phyloP scores from a whole-genome alignment of 176 grass and related monocot species.

The Pharus latifolius region DNA sequence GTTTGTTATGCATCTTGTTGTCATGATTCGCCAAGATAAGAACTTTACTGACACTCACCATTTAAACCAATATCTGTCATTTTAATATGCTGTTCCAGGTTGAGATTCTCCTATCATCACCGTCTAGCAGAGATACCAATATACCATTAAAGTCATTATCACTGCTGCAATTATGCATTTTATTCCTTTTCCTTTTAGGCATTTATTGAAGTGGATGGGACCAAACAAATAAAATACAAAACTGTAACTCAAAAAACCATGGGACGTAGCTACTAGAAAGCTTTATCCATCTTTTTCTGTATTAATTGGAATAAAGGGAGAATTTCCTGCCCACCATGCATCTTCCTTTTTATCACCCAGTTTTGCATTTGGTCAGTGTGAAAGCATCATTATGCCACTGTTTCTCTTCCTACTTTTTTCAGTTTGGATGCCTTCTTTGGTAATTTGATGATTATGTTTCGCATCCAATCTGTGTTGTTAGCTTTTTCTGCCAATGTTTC shows the following conservation, averaged over 20 bases:
- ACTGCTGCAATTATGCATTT: slow-evolving; percentile 32
- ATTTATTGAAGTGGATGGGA: slow-evolving; percentile 33
- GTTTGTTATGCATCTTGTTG: slow-evolving; percentile 30
- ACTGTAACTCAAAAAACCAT: slow-evolving; percentile 12
- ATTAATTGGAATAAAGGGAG: slow-evolving; percentile 40
- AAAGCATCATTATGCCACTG: slow-evolving; percentile 31
- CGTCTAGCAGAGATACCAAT: slow-evolving; percentile 31
- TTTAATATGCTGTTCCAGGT: slow-evolving; percentile 47
- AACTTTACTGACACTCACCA: slow-evolving; percentile 27
- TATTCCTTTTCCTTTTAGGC: slow-evolving; percentile 32
- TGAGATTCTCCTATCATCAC: slow-evolving; percentile 55
- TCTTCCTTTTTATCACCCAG: slow-evolving; percentile 25
- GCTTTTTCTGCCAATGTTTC: slow-evolving; percentile 20
- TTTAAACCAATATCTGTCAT: slow-evolving; percentile 38
- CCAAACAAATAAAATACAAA: slow-evolving; percentile 24
- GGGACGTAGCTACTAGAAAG: slow-evolving; percentile 43
- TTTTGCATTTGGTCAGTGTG: slow-evolving; percentile 27
- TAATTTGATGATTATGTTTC: slow-evolving; percentile 11
- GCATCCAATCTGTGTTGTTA: slow-evolving; percentile 18
- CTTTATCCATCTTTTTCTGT: slow-evolving; percentile 18
- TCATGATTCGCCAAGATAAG: slow-evolving; percentile 53
- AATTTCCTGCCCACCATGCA: slow-evolving; percentile 49
- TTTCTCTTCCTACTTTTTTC: slow-evolving; percentile 41
- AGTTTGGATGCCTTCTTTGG: slow-evolving; percentile 23
- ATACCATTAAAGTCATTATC: slow-evolving; percentile 33